Evolutionary conservation across 805 yeast genomes (phyloP).

Genomic region (Blastobotrys robertii): DNA sequence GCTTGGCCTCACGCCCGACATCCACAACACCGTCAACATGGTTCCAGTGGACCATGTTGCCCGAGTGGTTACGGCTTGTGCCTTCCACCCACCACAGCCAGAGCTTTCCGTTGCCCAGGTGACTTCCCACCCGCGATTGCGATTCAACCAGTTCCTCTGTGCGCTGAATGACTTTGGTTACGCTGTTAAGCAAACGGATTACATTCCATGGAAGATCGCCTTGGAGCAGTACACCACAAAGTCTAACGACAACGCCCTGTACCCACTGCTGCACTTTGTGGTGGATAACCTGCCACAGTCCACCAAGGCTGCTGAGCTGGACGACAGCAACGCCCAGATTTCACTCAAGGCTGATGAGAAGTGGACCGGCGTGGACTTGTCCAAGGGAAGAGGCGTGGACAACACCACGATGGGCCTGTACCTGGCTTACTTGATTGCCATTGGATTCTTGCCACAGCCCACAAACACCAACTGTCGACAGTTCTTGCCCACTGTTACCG

Average conservation of each 20-base stretch:
- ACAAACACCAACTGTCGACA: slow-evolving; percentile 3
- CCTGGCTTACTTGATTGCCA: slow-evolving; percentile 66
- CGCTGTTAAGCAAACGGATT: slow-evolving; percentile 48
- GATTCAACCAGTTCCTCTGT: slow-evolving; percentile 65
- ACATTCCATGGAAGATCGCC: slow-evolving; percentile 66
- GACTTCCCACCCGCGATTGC: slow-evolving; percentile 92
- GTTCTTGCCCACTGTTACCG: slow-evolving; percentile 44
- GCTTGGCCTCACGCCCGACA: slow-evolving; percentile 76
- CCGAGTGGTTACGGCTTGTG: slow-evolving; percentile 72
- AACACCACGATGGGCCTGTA: slow-evolving; percentile 59
- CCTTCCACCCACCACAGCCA: slow-evolving; percentile 59
- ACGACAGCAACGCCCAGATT: slow-evolving; percentile 72
- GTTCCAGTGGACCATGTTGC: slow-evolving; percentile 99
- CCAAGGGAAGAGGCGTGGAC: slow-evolving; percentile 70
- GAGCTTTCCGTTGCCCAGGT: slow-evolving; percentile 77
- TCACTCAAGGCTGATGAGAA: slow-evolving; percentile 51
- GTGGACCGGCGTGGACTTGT: slow-evolving; percentile 57
- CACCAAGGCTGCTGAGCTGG: slow-evolving; percentile 92
- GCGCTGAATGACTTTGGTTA: slow-evolving; percentile 66
- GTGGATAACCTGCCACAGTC: slow-evolving; percentile 83
- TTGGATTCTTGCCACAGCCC: slow-evolving; percentile 72
- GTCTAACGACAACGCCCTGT: slow-evolving; percentile 75
- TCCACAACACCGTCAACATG: slow-evolving; percentile 82
- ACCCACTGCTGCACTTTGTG: slow-evolving; percentile 89
- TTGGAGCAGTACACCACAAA: slow-evolving; percentile 72